Evolutionary conservation across 2,329 filamentous ascomycete species (phyloP), one percentile per base, ranked within the genome.

Genomic region (Penicillium sp.): DNA sequence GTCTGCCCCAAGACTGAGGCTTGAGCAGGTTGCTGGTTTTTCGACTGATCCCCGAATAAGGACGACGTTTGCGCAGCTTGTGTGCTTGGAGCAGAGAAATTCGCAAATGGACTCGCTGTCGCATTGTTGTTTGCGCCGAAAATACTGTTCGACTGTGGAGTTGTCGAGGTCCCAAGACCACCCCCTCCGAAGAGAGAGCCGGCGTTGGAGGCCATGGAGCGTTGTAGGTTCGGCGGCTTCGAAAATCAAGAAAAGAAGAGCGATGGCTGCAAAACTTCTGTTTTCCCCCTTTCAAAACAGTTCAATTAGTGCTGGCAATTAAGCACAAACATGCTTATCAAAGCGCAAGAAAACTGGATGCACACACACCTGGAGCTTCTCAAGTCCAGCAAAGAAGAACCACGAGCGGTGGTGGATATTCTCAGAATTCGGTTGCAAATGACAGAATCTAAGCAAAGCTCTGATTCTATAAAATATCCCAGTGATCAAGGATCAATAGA

Each of bases 121-220:
- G 65, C 53, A 54, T 66, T 71, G 53, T 66, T 71, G 34, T 58
- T 66, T 36, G 63, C 52, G 19, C 64, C 61, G 36, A 69, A 69
- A 32, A 69, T 59, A 53, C 63, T 65, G 7, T 64, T 61, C 11
- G 63, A 51, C 40, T 68, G 61, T 42, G 59, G 44, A 29, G 61
- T 51, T 56, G 62, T 54, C 23, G 65, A 42, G 16, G 60, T 53
- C 19, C 68, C 65, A 44, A 70, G 51, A 29, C 63, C 63, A 51
- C 58, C 59, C 23, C 63, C 62, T 56, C 68, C 67, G 55, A 71
- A 70, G 45, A 69, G 52, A 49, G 70, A 69, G 42, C 62, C 50
- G 16, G 64, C 54, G 26, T 58, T 65, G 32, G 60, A 60, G 41
- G 60, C 29, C 59, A 62, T 61, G 30, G 30, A 45, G 10, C 43